Base-by-base conservation (phyloP, 2,329 filamentous ascomycete species). In the Penicillium verrucosum region DNA sequence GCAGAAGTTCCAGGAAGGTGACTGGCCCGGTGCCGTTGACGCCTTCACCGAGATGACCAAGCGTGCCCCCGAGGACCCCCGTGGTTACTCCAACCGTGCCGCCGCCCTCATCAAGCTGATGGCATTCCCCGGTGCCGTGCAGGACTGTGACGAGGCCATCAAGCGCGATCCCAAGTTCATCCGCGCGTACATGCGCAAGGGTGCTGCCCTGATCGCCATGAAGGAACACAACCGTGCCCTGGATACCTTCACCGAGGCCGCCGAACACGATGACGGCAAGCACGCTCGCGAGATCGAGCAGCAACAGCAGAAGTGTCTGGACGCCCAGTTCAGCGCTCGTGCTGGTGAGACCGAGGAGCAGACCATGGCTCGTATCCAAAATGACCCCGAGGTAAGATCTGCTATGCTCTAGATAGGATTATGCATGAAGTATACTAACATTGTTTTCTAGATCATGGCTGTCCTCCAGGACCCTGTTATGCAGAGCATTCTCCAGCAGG, bases 1-100 rank as follows among this genome's bases (percentile, higher is more conserved):
- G 78, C 85, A 90, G 76, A 96, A 95, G 78, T 99, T 99, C 84
- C 97, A 97, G 82, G 91, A 92, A 68, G 88, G 85, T 32, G 92
- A 99, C 77, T 97, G 92, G 89, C 93, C 94, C 11, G 94, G 85
- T 51, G 94, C 94, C 10, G 92, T 99, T 29, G 92, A 91, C 43
- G 91, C 93, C 0, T 99, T 99, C 80, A 85, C 82, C 1, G 94
- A 99, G 80, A 97, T 97, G 92, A 89, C 89, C 76, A 97, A 97
- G 84, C 92, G 94, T 57, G 89, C 91, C 0, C 94, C 95, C 6
- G 84, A 95, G 0, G 94, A 99, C 71, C 88, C 94, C 40, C 88
- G 95, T 66, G 93, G 94, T 42, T 99, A 94, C 83, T 95, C 90
- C 73, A 99, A 99, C 83, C 92, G 94, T 66, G 94, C 94, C 7